Conservation (phyloP, 2,329 filamentous ascomycete genomes). For the Exophiala calicioides region DNA sequence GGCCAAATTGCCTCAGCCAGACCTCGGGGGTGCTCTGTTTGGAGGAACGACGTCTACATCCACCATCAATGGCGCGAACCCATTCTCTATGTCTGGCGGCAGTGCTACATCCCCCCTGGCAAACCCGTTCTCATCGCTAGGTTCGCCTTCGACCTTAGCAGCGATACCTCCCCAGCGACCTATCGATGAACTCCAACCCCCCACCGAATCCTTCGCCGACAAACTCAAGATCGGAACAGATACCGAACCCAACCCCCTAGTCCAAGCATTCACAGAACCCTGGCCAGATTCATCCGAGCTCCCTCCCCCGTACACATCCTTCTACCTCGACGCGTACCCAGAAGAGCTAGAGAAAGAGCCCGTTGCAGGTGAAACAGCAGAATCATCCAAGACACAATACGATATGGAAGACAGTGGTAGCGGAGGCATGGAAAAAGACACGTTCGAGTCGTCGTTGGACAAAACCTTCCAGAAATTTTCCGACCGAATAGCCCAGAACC, state of each 20-base stretch:
- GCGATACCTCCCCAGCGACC: constrained; percentile 46
- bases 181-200: constrained; percentile 47
- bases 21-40: constrained; percentile 63
- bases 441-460: constrained; percentile 75
- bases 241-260: constrained; percentile 33
- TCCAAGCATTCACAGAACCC: constrained; percentile 54
- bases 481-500: constrained; percentile 74
- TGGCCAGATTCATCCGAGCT: constrained; percentile 72
- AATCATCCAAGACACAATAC: constrained; percentile 39
- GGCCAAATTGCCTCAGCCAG: constrained; percentile 34
- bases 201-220: constrained; percentile 74
- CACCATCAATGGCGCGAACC: constrained; percentile 50
- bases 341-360: constrained; percentile 68
- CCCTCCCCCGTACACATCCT: constrained; percentile 70
- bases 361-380: constrained; percentile 41
- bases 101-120: constrained; percentile 39
- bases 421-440: constrained; percentile 61
- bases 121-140: constrained; percentile 63
- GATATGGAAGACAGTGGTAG: constrained; percentile 38
- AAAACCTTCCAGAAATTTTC: constrained; percentile 78
- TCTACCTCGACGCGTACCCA: constrained; percentile 87
- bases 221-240: constrained; percentile 57
- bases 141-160: constrained; percentile 43
- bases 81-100: constrained; percentile 47
- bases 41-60: constrained; percentile 48